phyloP scores from a whole-genome alignment of 2,329 filamentous ascomycete species.

The Scolecobasidium constrictum region DNA sequence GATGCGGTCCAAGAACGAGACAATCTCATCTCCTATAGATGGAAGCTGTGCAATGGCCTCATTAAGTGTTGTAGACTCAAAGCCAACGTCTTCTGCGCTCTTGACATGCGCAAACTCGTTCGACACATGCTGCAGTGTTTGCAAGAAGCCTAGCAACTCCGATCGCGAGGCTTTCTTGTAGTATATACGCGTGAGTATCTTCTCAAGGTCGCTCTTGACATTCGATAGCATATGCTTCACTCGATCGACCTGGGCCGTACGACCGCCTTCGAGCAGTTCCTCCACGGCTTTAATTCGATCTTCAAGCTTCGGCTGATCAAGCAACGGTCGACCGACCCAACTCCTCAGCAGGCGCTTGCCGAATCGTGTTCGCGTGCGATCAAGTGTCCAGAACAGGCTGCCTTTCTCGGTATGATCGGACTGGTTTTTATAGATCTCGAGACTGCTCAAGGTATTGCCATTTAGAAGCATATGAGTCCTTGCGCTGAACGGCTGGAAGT shows the following conservation, averaged over 20 bases:
- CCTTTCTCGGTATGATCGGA: conserved; percentile 79
- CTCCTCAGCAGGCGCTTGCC: conserved; percentile 81
- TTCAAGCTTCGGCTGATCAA: conserved; percentile 64
- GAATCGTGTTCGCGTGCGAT: conserved; percentile 84
- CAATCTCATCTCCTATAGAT: conserved; percentile 60
- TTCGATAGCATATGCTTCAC: conserved; percentile 56
- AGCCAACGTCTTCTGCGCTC: conserved; percentile 55
- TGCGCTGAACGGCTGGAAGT: conserved; percentile 92
- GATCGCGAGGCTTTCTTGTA: conserved; percentile 91
- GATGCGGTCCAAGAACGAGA: conserved; percentile 71
- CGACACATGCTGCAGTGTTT: conserved; percentile 73
- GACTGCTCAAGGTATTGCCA: conserved; percentile 83
- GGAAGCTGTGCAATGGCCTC: conserved; percentile 67
- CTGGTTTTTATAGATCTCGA: conserved; percentile 92
- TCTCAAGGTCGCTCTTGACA: conserved; percentile 74
- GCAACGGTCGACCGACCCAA: conserved; percentile 85
- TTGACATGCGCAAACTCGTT: conserved; percentile 63
- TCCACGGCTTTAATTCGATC: conserved; percentile 75
- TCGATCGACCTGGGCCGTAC: conserved; percentile 58
- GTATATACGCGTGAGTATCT: conserved; percentile 88
- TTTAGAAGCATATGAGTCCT: conserved; percentile 93
- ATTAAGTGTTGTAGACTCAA: conserved; percentile 57
- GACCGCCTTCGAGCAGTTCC: conserved; percentile 63
- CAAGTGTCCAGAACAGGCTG: conserved; percentile 89
- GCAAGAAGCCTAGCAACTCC: conserved; percentile 74